A percentile compares a stretch with the other conserved stretches of the same genome.
Evolutionary conservation across 2,329 filamentous ascomycete species (phyloP).

Genomic region (Fusarium scirpi): DNA sequence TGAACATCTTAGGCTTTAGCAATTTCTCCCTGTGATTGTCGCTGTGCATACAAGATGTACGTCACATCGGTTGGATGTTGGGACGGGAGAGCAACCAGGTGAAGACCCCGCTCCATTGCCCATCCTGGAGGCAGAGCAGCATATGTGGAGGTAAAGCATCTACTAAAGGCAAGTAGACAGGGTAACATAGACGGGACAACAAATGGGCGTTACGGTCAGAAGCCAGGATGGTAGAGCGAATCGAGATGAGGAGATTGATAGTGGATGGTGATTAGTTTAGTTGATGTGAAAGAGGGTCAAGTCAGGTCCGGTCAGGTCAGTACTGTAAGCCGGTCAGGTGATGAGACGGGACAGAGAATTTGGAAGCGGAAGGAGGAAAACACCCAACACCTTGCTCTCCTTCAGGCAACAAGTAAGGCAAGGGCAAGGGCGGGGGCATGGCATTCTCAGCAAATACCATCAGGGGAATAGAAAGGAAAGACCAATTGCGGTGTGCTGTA

Average conservation of each 20-base stretch:
- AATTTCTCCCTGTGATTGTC: conserved; percentile 4
- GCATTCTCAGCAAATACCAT: conserved; percentile 36
- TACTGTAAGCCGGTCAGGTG: background rate
- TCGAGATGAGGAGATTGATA: conserved; percentile 23
- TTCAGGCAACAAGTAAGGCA: background rate
- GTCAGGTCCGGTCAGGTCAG: background rate
- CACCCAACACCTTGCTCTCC: background rate
- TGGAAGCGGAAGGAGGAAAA: background rate
- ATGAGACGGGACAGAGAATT: background rate
- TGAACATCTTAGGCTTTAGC: conserved; percentile 1
- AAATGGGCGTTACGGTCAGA: conserved; percentile 11
- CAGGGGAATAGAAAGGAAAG: conserved; percentile 5
- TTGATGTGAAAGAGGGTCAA: conserved; percentile 11
- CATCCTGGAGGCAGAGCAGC: conserved; percentile 1
- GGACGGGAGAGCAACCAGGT: conserved; percentile 34
- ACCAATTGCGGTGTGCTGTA: conserved; percentile 23
- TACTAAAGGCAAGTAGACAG: conserved; percentile 13
- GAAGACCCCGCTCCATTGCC: conserved; percentile 12
- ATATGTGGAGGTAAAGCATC: conserved; percentile 12
- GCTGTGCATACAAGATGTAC: conserved; percentile 7
- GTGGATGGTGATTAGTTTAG: conserved; percentile 15
- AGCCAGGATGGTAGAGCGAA: conserved; percentile 11
- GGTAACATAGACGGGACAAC: conserved; percentile 7
- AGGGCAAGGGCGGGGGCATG: conserved; percentile 19
- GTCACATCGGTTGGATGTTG: conserved; percentile 27